These are phyloP conservation scores for Plectosphaerella plurivora DNA, from an alignment of 2,329 filamentous ascomycete genomes.

Conservation along the genomic window DNA sequence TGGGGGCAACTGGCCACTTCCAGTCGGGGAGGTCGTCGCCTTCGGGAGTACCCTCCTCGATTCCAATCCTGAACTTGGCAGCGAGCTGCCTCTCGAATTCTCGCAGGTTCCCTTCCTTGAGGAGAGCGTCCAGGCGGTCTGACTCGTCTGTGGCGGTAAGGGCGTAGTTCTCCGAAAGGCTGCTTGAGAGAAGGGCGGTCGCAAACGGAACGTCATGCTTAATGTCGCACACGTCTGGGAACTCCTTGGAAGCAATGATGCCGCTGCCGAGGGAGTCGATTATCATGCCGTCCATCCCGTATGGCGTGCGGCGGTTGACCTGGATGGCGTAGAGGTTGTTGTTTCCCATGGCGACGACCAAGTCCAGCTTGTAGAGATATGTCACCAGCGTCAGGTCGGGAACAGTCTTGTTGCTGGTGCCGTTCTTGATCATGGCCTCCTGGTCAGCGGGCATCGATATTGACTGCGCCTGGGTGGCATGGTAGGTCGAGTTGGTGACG, in stretches of 20 bases:
- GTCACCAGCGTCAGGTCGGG: slow-evolving; percentile 41
- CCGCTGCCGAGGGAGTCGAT: slow-evolving; percentile 73
- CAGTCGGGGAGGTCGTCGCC: slow-evolving; percentile 34
- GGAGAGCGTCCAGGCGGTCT: slow-evolving; percentile 41
- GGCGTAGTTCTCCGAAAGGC: slow-evolving; percentile 45
- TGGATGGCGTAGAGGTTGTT: slow-evolving; percentile 65
- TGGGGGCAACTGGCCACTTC: slow-evolving; percentile 39
- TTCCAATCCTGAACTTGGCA: slow-evolving; percentile 32
- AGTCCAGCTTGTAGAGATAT: slow-evolving; percentile 62
- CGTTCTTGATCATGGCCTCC: slow-evolving; percentile 8
- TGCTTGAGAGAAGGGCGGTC: slow-evolving; percentile 35
- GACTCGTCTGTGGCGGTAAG: slow-evolving; percentile 38
- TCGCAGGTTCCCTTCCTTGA: slow-evolving; percentile 38
- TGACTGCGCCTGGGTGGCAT: slow-evolving; percentile 50
- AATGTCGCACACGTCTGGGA: slow-evolving; percentile 3
- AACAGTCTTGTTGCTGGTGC: slow-evolving; percentile 10
- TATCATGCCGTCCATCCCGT: slow-evolving; percentile 58
- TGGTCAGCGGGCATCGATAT: slow-evolving; percentile 17
- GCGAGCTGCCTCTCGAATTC: slow-evolving; percentile 48
- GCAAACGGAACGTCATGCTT: slow-evolving; percentile 2
- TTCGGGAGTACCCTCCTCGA: slow-evolving; percentile 10
- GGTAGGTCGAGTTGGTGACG: slow-evolving; percentile 67
- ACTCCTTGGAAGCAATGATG: slow-evolving; percentile 10
- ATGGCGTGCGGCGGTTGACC: slow-evolving; percentile 54
- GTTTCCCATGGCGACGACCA: slow-evolving; percentile 61